Percentiles rank a stretch among this genome's conserved stretches.
phyloP scores from a whole-genome alignment of 2,329 filamentous ascomycete species.

The Passalora sequoiae region DNA sequence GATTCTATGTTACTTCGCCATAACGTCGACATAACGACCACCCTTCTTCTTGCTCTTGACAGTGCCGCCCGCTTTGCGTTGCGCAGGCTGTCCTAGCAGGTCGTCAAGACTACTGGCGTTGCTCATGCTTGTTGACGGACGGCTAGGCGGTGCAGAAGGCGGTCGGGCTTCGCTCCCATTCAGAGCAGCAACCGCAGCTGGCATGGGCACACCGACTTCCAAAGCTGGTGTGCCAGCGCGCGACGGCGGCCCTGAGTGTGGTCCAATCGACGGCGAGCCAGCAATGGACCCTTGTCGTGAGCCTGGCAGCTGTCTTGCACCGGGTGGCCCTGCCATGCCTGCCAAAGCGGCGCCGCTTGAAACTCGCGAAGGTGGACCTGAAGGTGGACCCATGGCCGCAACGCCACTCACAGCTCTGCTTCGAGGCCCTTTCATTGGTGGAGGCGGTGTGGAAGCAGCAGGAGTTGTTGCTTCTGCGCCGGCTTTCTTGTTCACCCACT shows the following conservation, averaged over 20 bases:
- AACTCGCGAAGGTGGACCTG: constrained; percentile 27
- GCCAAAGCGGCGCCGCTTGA: constrained; percentile 19
- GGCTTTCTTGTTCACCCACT: constrained; percentile 97
- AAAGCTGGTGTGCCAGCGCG: constrained; percentile 29
- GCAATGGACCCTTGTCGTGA: no score
- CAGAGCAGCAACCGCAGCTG: constrained; percentile 24
- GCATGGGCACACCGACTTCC: constrained; percentile 13
- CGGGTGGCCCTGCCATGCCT: constrained; percentile 9
- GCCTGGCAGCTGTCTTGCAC: constrained; percentile 8
- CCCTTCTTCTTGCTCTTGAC: constrained; percentile 70
- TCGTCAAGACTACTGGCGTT: constrained; percentile 95
- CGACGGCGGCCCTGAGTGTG: constrained; percentile 28
- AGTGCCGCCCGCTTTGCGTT: constrained; percentile 58
- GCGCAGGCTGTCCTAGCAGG: constrained; percentile 57
- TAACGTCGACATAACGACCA: constrained; percentile 90
- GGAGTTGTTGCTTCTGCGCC: constrained; percentile 55
- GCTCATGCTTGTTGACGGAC: constrained; percentile 76
- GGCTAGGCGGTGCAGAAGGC: constrained; percentile 53
- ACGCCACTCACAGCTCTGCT: constrained; percentile 51
- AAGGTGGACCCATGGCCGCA: constrained; percentile 47
- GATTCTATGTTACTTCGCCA: constrained; percentile 68
- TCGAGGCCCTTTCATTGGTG: constrained; percentile 60
- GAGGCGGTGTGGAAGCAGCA: constrained; percentile 61
- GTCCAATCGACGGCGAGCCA: constrained; percentile 11
- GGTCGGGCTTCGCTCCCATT: constrained; percentile 22